Evolutionary conservation across 1,284 basidiomycete genomes (phyloP), one percentile per base, ranked within the genome.

Genomic region (Sanghuangporus weigelae): DNA sequence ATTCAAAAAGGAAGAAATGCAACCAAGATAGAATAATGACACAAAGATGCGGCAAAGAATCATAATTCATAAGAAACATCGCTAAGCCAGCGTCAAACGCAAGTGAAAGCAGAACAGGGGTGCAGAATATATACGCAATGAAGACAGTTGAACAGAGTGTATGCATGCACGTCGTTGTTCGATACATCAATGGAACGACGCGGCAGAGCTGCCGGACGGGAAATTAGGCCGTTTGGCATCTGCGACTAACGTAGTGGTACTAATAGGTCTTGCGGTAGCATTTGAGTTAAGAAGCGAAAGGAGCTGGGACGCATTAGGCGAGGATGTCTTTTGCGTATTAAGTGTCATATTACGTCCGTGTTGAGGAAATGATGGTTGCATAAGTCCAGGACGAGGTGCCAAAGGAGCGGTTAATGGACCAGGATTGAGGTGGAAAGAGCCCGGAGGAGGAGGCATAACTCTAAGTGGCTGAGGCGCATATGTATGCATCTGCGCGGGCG

Each of bases 211-310:
- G 53, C 63, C 55, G 21, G 53, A 44, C 3, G 54, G 35, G 19
- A 61, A 60, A 60, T 57, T 61, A 59, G 60, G 53, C 42, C 64
- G 55, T 23, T 51, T 59, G 40, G 60, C 42, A 50, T 59, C 64
- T 49, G 63, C 38, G 11, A 40, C 31, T 61, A 64, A 64, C 11
- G 35, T 64, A 64, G 59, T 35, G 14, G 50, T 49, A 21, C 49
- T n/a, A 3, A 3, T 26, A n/a, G 44, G 44, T 16, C 44, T 46
- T 38, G 62, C 66, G 50, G 36, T 66, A 36, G 68, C 69, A 51
- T 72, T 70, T 49, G 73, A 69, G 50, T 77, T 75, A 46, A 75
- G 75, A 60, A 75, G 75, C 16, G 74, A 77, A 51, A 75, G 72
- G 23, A 75, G 42, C 56, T 77, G 74, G 10, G 67, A 67, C 35